Base-by-base conservation (phyloP, 2,329 filamentous ascomycete genomes). In the Cercospora beticola region DNA sequence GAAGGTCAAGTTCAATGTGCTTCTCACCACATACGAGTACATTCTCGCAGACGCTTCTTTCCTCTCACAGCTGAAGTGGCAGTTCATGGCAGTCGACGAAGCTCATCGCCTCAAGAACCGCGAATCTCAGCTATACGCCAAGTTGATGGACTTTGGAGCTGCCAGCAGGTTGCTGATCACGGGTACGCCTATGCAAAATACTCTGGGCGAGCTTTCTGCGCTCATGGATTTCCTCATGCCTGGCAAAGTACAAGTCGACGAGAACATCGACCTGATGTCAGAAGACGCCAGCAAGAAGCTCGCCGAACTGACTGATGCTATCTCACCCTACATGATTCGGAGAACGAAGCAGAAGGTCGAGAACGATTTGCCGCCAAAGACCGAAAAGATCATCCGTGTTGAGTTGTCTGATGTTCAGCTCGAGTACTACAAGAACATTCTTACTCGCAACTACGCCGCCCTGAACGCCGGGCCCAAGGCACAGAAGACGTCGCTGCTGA, bases 381-480 rank as follows among this genome's bases (percentile, higher is more conserved):
- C 93, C 0, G 95, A 99, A 79, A 99, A 98, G 83, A 99, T 99
- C 73, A 97, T 99, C 78, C 93, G 96, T 66, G 95, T 99, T 49
- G 95, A 98, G 80, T 85, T 99, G 62, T 97, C 95, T 0, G 95
- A 99, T 80, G 90, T 98, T 30, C 95, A 99, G 78, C 85, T 98
- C 9, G 94, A 99, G 72, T 98, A 97, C 80, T 99, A 99, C 84
- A 98, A 98, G 82, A 98, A 98, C 77, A 98, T 99, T 68, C 85
- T 99, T 26, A 98, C 95, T 0, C 90, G 94, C 76, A 99, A 99
- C 78, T 99, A 99, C 76, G 89, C 93, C 31, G 95, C 94, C 3
- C 86, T 99, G 33, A 97, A 96, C 75, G 92, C 97, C 76, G 94
- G 93, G 57, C 90, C 90, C 56, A 92, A 89, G 69, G 95, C 94